Base-by-base conservation (phyloP, 495 filamentous ascomycete genomes). In the Penicillium salamii region DNA sequence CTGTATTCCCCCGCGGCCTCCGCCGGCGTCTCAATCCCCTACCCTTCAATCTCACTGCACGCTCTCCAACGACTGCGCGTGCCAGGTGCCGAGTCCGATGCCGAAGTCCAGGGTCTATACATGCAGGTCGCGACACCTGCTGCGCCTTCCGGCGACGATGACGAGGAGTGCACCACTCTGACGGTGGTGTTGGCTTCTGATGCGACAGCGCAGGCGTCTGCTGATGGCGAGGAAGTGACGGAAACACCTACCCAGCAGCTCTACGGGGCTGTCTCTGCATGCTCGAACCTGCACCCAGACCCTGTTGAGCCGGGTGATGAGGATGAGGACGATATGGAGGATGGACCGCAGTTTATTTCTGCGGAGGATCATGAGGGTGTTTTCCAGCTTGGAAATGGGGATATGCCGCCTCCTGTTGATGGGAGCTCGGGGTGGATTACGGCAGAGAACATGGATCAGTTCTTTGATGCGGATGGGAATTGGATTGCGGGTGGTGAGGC, bases 401-500 rank as follows among this genome's bases (percentile, higher is more conserved):
- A 78, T 31, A 56, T 92, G 26, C 88, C 88, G 33, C 85, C 87
- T 11, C 83, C 88, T 3, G 78, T 93, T 64, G 88, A 88, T 1
- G 90, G 92, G 9, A 92, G 90, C 59, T 83, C 82, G 0, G 91
- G 91, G 2, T 98, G 93, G 93, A 97, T 98, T 54, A 98, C 93
- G 14, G 87, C 90, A 12, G 93, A 97, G 45, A 98, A 98, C 67
- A 88, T 96, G 63, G 78, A 85, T 42, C 82, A 96, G 59, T 96
- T 76, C 54, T 77, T 84, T 61, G 83, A 85, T 57, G 83, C 80
- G 62, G 73, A 82, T 42, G 85, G 82, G 34, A 81, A 84, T 53
- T 84, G 78, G 67, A 76, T 75, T 61, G 76, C 64, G 3, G 65
- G 61, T 14, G 68, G 70, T 8, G 74, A 69, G 46, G 60, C 63